Base-by-base conservation (phyloP, 2,329 filamentous ascomycete species). In the Purpureocillium lavendulum region DNA sequence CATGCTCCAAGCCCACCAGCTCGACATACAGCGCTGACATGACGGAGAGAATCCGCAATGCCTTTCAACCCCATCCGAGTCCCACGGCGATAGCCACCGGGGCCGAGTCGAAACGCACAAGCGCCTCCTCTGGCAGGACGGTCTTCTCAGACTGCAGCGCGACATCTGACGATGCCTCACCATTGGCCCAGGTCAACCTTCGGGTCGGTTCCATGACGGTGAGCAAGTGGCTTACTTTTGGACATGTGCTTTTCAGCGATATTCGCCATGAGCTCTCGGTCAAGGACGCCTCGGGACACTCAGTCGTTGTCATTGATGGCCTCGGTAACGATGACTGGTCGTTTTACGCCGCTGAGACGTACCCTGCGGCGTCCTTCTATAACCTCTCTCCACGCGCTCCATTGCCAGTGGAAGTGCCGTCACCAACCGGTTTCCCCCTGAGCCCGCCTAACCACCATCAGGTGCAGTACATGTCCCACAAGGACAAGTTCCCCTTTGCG, bases 251-350 rank as follows among this genome's bases (percentile, higher is more conserved):
- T 4, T 89, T 92, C 63, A 88, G 84, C 49, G 85, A 87, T 10
- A 78, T 84, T 5, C 77, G 86, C 18, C 81, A 86, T 34, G 80
- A 87, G 48, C 70, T 89, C 16, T 64, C 71, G 54, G 61, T 51
- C 5, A 53, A 56, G 15, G 46, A 53, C 6, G 51, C 52, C 1
- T 40, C 51, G 15, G 49, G 64, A 40, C 82, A 67, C 41, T 80
- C 76, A 0, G 77, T 92, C 18, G 70, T 92, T 4, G 82, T 92
- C 14, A 73, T 92, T 41, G 86, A 92, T 61, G 86, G 86, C 5
- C 77, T 92, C 24, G 86, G 86, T n/a, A 89, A 88, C 53, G 80
- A 84, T 48, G 86, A 92, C 54, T 92, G 86, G 86, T 89, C 85
- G 0, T 89, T 87, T 57, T 90, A 88, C 50, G 84, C 84, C 15